Evolutionary conservation across 1,284 basidiomycete species (phyloP).

Genomic region (Pterula multifida): DNA sequence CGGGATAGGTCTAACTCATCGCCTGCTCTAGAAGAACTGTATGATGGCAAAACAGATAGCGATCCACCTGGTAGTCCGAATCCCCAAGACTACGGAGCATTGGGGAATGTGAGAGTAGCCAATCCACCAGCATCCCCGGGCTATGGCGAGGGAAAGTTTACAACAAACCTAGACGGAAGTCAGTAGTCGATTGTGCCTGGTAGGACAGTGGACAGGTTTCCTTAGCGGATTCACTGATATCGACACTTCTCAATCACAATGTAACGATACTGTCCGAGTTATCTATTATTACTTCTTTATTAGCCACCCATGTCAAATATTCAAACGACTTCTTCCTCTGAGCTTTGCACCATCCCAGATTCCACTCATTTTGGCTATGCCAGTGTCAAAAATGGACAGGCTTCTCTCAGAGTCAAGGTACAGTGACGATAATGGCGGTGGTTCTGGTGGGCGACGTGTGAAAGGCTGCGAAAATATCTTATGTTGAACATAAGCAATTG

Average conservation of each 20-base stretch:
- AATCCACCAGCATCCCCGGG: conserved; percentile 15
- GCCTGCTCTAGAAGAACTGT: conserved; percentile 16
- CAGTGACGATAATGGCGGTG: background rate
- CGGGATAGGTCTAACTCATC: conserved; percentile 10
- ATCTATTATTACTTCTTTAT: background rate
- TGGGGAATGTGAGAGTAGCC: conserved; percentile 14
- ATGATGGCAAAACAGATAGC: conserved; percentile 22
- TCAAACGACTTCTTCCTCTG: background rate
- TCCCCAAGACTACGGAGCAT: conserved; percentile 13
- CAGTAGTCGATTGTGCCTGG: background rate
- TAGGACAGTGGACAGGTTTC: background rate
- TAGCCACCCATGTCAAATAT: background rate
- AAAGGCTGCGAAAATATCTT: background rate
- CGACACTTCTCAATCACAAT: background rate
- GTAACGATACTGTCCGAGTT: background rate
- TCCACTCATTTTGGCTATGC: too few species aligned
- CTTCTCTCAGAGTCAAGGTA: background rate
- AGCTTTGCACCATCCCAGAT: background rate
- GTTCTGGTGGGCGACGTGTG: background rate
- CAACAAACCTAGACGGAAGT: conserved; percentile 23
- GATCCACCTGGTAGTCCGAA: conserved; percentile 7
- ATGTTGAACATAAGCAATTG: too few species aligned
- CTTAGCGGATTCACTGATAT: background rate
- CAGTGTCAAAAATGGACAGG: too few species aligned
- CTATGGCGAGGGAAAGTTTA: conserved; percentile 27